Evolutionary conservation across 83 land plant genomes (phyloP), one percentile per base, ranked within the genome.

Genomic region (Isoetes engelmannii): DNA sequence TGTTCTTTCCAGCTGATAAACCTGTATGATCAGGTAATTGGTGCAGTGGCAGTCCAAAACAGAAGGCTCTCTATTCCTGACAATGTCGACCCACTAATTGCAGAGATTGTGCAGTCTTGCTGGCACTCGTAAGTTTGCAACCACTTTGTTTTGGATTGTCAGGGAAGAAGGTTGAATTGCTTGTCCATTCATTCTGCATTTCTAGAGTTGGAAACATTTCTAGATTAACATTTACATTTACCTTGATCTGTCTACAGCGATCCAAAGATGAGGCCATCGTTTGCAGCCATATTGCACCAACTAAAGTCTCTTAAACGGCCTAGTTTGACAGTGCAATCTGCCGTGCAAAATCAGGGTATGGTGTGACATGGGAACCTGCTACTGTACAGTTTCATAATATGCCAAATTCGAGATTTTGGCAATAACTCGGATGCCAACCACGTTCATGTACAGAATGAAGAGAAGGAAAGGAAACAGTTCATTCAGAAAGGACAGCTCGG

Each of bases 21-120:
- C 55, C 8, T 18, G 18, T 18, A 8, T 12, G 3, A 12, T 18
- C 67, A 64, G 67, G 67, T 64, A 18, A 47, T 64, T 7, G 67
- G 67, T 9, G 67, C 67, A 1, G 67, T 64, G 8, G 67, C 47
- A 64, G 41, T 64, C 47, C 18, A 18, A 41, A 64, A 64, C 67
- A 18, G 41, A 45, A 7, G 67, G 45, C 47, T 64, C 0, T 13
- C 44, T 10, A 64, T 64, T 17, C 67, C 67, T 8, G 49, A 21
- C 13, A 18, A 18, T 37, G 45, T 41, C 7, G 67, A 64, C 67
- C 67, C 67, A 9, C 15, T 13, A 9, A 9, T 64, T 18, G 47
- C 67, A 41, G 47, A 18, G 12, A 9, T 64, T 7, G 45, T 64
- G 47, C 42, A 64, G 41, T 9, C 41, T 12, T 64, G 67, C 67